Evolutionary conservation across 306 rosid species (phyloP).

Genomic region (Spatholobus suberectus): DNA sequence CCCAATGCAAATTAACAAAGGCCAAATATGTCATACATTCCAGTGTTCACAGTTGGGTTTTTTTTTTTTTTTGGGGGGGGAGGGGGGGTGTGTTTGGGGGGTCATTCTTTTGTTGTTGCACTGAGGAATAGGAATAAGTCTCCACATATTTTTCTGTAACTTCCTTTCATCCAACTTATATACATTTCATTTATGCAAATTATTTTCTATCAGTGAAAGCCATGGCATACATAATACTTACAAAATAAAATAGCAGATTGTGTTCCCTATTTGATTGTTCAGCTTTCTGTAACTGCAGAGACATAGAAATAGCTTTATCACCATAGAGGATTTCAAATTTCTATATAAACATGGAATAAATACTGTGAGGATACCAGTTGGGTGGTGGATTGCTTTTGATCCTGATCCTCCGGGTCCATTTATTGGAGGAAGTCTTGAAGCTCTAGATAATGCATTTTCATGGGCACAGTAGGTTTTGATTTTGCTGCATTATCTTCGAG

Average conservation of each 20-base stretch:
- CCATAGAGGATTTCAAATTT: constrained; percentile 78
- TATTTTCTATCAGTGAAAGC: not conserved
- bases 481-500: constrained; percentile 34
- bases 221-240: not conserved
- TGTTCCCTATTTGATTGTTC: constrained; percentile 39
- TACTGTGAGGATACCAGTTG: constrained; percentile 95
- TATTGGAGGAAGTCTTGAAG: constrained; percentile 87
- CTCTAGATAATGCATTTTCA: constrained; percentile 90
- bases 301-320: constrained; percentile 85
- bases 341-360: constrained; percentile 85
- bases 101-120: not conserved
- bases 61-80: too few species aligned
- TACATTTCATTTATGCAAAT: not conserved
- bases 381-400: constrained; percentile 98
- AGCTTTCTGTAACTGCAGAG: constrained; percentile 64
- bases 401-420: constrained; percentile 95
- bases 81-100: too few species aligned
- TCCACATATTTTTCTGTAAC: not conserved
- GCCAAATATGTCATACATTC: constrained; percentile 19
- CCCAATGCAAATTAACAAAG: not conserved
- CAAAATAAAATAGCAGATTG: constrained; percentile 20
- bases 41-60: not conserved
- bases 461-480: constrained; percentile 89
- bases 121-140: not conserved
- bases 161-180: constrained; percentile 9